Conservation (phyloP, 192 early-diverging fungal species). For the Backusella australiensis region DNA sequence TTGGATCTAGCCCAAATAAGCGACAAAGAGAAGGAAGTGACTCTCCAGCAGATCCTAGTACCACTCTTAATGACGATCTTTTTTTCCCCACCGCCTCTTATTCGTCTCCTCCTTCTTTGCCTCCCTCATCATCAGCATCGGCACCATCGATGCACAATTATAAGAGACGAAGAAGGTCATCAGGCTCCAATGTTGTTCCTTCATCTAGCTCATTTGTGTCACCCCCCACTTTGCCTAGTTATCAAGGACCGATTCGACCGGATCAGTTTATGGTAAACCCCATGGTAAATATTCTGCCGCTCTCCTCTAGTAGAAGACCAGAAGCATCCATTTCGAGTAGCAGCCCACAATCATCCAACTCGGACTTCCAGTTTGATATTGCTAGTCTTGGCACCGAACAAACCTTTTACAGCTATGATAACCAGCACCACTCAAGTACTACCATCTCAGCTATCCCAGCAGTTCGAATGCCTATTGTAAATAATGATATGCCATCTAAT, state of each 20-base stretch:
- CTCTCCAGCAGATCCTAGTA: not conserved
- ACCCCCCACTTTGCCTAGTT: not conserved
- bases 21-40: not conserved
- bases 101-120: not conserved
- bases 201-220: not conserved
- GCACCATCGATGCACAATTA: not conserved
- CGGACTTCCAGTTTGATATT: slow-evolving; percentile 4
- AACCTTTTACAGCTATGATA: not conserved
- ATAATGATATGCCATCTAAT: not conserved
- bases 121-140: not conserved
- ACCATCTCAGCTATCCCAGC: not conserved
- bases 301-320: not conserved
- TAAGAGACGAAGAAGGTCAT: not conserved
- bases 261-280: not conserved
- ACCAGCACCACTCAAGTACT: not conserved
- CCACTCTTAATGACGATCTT: not conserved
- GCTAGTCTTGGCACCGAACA: slow-evolving; percentile 2
- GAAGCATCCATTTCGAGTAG: not conserved
- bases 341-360: not conserved
- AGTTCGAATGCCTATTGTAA: not conserved
- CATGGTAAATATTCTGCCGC: not conserved
- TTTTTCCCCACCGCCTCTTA: not conserved
- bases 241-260: not conserved
- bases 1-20: not conserved
- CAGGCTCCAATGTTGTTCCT: not conserved